Conservation (phyloP, 495 filamentous ascomycete species). For the Halenospora varia region DNA sequence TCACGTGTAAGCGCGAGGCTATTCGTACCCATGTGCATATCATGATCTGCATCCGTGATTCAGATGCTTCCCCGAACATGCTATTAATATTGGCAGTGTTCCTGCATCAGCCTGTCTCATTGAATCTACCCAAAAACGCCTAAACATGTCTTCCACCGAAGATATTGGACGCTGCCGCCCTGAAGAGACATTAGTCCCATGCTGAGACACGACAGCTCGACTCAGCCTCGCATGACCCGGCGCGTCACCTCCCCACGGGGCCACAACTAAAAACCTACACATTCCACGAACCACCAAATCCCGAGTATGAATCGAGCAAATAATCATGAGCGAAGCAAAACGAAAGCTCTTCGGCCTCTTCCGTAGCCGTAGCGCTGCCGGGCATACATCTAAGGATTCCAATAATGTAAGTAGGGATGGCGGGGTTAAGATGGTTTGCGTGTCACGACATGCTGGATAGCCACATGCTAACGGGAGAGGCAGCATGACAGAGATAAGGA, state of each 20-base stretch:
- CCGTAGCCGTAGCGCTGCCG: slow-evolving; percentile 11
- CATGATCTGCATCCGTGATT: background rate
- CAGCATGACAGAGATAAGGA: background rate
- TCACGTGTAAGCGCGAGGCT: background rate
- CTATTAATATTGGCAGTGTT: background rate
- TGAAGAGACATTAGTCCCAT: background rate
- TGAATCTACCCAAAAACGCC: too few species aligned
- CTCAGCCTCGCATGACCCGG: background rate
- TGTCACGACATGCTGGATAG: background rate
- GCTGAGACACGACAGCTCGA: background rate
- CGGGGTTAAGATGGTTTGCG: background rate
- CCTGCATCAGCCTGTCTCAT: too few species aligned
- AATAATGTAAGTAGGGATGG: background rate
- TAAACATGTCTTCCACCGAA: background rate
- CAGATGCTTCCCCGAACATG: too few species aligned
- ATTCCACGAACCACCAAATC: background rate
- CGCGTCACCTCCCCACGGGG: too few species aligned
- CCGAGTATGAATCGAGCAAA: background rate
- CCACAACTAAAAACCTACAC: background rate
- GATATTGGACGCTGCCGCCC: background rate
- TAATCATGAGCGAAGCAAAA: slow-evolving; percentile 23
- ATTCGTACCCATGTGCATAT: background rate
- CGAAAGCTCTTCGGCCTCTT: slow-evolving; percentile 24
- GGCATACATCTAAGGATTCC: background rate
- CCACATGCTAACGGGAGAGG: background rate